phyloP scores from a whole-genome alignment of 225 moss, liverwort and hornwort genomes.

The Straminergon stramineum region DNA sequence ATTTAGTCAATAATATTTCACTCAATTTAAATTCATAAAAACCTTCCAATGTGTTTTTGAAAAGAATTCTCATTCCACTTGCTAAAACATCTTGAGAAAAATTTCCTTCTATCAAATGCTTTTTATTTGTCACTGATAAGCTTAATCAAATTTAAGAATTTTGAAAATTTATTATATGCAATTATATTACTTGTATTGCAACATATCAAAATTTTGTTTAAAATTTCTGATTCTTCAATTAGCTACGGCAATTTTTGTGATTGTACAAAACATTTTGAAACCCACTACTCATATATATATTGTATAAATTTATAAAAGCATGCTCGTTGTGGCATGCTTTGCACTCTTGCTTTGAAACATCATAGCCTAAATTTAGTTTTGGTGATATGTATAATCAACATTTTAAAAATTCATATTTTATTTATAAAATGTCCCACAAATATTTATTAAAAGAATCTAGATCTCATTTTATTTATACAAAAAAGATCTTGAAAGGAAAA shows the following conservation, averaged over 20 bases:
- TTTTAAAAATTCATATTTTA: rapidly evolving
- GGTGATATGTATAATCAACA: rapidly evolving
- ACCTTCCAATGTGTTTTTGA: rapidly evolving
- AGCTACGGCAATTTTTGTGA: neutral
- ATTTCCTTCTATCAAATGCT: neutral
- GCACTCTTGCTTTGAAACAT: rapidly evolving
- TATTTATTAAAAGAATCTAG: rapidly evolving
- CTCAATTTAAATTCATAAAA: too few species aligned
- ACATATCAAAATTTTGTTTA: neutral
- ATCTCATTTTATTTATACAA: neutral
- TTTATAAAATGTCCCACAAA: neutral
- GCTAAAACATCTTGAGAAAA: neutral
- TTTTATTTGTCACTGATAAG: neutral
- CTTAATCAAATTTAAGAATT: neutral
- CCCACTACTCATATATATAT: too few species aligned
- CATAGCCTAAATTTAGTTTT: rapidly evolving
- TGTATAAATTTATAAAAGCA: neutral
- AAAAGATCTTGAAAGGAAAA: rapidly evolving
- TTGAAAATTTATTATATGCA: neutral
- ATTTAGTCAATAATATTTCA: neutral
- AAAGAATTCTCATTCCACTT: neutral
- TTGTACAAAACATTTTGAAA: neutral
- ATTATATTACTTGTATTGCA: rapidly evolving
- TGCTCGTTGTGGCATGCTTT: rapidly evolving
- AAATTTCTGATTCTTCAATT: neutral